Conservation (phyloP, 2,329 filamentous ascomycete species). For the Coccinonectria pachysandricola region DNA sequence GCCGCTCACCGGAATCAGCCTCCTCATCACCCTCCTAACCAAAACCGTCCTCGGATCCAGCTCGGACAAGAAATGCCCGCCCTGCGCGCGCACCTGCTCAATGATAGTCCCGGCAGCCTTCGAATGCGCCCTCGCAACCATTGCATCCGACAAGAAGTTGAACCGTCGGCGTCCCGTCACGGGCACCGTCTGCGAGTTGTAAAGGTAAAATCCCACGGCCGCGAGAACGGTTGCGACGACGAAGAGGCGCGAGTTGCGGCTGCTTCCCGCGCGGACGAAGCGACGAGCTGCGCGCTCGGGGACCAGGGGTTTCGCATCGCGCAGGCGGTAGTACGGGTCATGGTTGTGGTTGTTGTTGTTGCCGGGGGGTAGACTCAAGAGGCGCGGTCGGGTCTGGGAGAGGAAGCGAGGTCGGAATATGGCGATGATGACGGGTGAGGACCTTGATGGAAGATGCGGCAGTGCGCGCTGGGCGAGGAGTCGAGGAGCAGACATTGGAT, state of each 20-base stretch:
- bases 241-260: conserved; percentile 25
- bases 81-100: conserved; percentile 39
- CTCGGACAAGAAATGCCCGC: conserved; percentile 45
- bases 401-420: conserved; percentile 10
- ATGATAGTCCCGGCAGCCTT: conserved; percentile 32
- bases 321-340: conserved; percentile 18
- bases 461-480: conserved; percentile 2
- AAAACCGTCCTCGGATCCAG: conserved; percentile 45
- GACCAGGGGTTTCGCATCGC: conserved; percentile 23
- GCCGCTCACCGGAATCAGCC: conserved; percentile 58
- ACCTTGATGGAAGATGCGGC: conserved; percentile 1
- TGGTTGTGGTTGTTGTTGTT: conserved; percentile 13
- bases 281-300: conserved; percentile 15
- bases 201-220: conserved; percentile 50
- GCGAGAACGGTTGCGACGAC: conserved; percentile 30
- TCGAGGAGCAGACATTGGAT: conserved; percentile 10
- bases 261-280: conserved; percentile 18
- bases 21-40: conserved; percentile 54
- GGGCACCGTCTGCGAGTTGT: conserved; percentile 62
- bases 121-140: conserved; percentile 36
- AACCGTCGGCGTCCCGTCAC: conserved; percentile 63
- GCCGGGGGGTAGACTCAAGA: no score
- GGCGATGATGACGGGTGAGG: conserved; percentile 3
- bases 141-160: conserved; percentile 50
- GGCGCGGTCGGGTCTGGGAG: conserved; percentile 11